A percentile compares a stretch with the other conserved stretches of the same genome.
phyloP scores from a whole-genome alignment of 768 basidiomycete genomes.

The Strobilomyces echinocephalus region DNA sequence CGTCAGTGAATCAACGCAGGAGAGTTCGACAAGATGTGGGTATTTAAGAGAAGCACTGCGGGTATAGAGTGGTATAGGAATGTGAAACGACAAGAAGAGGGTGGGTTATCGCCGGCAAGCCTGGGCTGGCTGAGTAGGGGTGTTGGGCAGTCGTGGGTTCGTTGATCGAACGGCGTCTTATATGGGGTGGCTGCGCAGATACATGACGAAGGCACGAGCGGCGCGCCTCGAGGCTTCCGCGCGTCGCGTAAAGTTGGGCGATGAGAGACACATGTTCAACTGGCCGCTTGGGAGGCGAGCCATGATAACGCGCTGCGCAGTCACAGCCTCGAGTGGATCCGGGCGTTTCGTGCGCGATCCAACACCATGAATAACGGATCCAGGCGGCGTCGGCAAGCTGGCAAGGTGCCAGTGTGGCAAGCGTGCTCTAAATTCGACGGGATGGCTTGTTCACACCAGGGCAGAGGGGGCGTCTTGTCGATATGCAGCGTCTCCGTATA shows the following conservation, averaged over 20 bases:
- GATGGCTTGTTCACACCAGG: background rate
- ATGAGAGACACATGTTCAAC: constrained; percentile 22
- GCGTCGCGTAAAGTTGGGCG: constrained; percentile 10
- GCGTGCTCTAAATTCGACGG: background rate
- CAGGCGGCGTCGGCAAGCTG: background rate
- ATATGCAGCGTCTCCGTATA: background rate
- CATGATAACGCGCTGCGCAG: constrained; percentile 10
- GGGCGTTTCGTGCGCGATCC: background rate
- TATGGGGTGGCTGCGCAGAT: constrained; percentile 21
- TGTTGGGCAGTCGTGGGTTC: constrained; percentile 15
- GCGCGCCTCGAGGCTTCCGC: constrained; percentile 31
- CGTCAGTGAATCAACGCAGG: constrained; percentile 1
- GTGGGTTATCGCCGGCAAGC: constrained; percentile 22
- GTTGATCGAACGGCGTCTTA: constrained; percentile 30
- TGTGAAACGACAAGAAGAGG: constrained; percentile 5
- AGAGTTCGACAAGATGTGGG: constrained; percentile 3
- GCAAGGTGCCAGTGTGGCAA: background rate
- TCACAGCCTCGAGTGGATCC: constrained; percentile 14
- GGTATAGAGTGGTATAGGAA: constrained; percentile 5
- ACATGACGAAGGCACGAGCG: constrained; percentile 25
- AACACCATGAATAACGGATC: background rate
- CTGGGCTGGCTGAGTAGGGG: constrained; percentile 17
- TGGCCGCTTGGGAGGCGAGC: constrained; percentile 6
- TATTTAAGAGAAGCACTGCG: constrained; percentile 18
- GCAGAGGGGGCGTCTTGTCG: too few relatives aligned